phyloP scores from a whole-genome alignment of 768 basidiomycete species.

The Daedaleopsis sinensis region DNA sequence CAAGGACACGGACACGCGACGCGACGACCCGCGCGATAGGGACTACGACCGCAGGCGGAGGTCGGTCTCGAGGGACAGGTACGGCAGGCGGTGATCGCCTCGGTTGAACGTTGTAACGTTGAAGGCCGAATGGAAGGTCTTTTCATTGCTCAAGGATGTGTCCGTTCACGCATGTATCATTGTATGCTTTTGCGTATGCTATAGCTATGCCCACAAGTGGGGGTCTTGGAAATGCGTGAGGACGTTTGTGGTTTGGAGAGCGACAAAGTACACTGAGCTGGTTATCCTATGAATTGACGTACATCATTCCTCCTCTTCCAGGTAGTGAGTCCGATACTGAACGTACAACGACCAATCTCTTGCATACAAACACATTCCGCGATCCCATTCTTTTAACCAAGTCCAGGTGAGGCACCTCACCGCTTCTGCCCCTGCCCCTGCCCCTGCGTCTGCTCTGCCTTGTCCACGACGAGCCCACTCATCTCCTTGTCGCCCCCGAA shows the following conservation, averaged over 20 bases:
- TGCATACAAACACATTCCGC: too few species aligned
- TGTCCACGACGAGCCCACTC: slow-evolving; percentile 19
- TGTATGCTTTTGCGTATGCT: neutral
- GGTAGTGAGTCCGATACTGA: too few species aligned
- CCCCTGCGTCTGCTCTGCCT: neutral
- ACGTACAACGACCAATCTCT: too few species aligned
- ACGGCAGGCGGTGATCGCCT: slow-evolving; percentile 18
- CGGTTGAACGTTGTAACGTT: neutral
- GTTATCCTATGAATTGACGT: too few species aligned
- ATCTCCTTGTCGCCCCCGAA: slow-evolving; percentile 26
- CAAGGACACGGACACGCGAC: slow-evolving; percentile 12
- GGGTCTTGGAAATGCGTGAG: too few species aligned
- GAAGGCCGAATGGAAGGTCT: slow-evolving; percentile 21
- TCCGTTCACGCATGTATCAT: neutral
- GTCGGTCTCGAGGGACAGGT: slow-evolving; percentile 23
- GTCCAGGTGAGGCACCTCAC: neutral
- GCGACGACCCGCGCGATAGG: slow-evolving; percentile 21
- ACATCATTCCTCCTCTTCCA: too few species aligned
- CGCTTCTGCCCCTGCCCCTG: neutral
- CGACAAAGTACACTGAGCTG: too few species aligned
- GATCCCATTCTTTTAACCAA: neutral
- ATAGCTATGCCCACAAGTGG: neutral
- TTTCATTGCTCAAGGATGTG: neutral
- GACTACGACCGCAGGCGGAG: slow-evolving; percentile 15
- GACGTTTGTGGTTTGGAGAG: too few species aligned